These are phyloP conservation scores for Cucurbita pepo DNA, from an alignment of 306 rosid genomes.

Conservation along the genomic window DNA sequence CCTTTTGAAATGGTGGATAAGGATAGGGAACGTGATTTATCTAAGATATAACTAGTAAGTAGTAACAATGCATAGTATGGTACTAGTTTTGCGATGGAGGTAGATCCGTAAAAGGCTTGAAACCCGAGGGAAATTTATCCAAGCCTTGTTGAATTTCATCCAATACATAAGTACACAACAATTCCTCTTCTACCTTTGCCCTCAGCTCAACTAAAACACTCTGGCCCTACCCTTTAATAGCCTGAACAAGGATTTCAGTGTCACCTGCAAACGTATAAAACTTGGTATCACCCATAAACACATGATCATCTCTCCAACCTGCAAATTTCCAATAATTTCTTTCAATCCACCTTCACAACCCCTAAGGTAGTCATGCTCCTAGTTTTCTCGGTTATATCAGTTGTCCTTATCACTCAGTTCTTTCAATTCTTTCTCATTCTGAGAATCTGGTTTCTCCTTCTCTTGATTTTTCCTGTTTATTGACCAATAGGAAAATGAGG, in stretches of 20 bases:
- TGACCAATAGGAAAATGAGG: no score
- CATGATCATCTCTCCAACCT: neutral
- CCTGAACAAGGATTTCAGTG: neutral
- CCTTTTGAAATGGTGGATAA: neutral
- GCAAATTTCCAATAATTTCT: no score
- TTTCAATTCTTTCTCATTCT: no score
- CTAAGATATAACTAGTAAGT: neutral
- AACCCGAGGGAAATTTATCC: neutral
- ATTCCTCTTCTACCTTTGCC: neutral
- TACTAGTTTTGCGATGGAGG: neutral
- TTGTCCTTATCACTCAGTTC: no score
- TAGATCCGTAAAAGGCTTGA: neutral
- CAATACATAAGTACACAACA: neutral
- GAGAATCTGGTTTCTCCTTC: no score
- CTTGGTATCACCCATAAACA: neutral
- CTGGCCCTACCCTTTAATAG: neutral
- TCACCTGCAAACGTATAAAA: neutral
- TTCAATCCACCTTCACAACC: no score
- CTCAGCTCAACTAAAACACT: neutral
- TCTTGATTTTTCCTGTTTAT: no score
- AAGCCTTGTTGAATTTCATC: neutral
- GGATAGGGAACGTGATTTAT: neutral
- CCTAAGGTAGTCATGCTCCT: no score
- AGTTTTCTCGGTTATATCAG: no score
- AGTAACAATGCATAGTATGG: neutral